Evolutionary conservation across 139 green algal species (phyloP).

Genomic region (Eudorina sp.): DNA sequence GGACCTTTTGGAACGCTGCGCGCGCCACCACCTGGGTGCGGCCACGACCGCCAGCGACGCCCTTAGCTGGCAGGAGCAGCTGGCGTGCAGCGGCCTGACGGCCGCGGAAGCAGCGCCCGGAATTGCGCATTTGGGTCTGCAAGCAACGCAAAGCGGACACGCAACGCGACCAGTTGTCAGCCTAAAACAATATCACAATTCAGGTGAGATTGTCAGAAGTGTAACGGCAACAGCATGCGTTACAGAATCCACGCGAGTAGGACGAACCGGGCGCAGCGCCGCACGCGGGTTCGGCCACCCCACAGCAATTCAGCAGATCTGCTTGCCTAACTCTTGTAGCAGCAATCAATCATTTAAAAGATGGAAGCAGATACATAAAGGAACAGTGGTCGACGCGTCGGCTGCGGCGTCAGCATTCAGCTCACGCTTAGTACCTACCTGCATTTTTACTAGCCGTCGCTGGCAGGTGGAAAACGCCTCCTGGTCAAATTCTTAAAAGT

Average conservation of each 20-base stretch:
- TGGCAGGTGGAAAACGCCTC: neutral
- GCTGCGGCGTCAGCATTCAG: conserved; percentile 14
- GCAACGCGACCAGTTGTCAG: too few species aligned
- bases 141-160: too few species aligned
- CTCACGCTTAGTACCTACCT: neutral
- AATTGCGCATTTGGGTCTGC: conserved; percentile 34
- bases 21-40: conserved; percentile 9
- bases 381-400: neutral
- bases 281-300: neutral
- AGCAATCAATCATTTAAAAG: too few species aligned
- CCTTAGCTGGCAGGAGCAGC: conserved; percentile 42
- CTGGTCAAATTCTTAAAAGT: neutral
- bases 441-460: neutral
- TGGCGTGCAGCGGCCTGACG: conserved; percentile 16
- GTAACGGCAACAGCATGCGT: neutral
- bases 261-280: neutral
- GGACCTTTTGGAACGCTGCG: conserved; percentile 75
- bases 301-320: neutral
- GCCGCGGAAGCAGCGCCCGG: conserved; percentile 26
- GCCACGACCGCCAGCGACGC: conserved; percentile 18
- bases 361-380: too few species aligned
- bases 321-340: too few species aligned
- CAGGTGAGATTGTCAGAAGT: too few species aligned
- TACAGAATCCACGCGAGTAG: neutral
- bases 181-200: too few species aligned